Percentiles rank a stretch among this genome's conserved stretches.
phyloP scores from a whole-genome alignment of 1,139 yeast genomes.

The Blastobotrys apis region DNA sequence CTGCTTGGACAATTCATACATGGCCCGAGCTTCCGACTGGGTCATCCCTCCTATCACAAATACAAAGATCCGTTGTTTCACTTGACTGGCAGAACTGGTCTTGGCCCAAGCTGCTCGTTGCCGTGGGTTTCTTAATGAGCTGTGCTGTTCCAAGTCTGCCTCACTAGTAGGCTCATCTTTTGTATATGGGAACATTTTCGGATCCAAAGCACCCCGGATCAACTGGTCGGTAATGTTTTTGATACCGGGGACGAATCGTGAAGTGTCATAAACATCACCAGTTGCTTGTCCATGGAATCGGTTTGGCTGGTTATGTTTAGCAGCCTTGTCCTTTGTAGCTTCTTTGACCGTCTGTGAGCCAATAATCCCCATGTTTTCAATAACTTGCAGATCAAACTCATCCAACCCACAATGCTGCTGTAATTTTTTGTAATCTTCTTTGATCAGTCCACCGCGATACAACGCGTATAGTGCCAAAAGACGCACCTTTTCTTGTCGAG shows the following conservation, averaged over 20 bases:
- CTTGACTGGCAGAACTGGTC: constrained; percentile 44
- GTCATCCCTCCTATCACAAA: constrained; percentile 89
- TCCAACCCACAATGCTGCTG: constrained; percentile 63
- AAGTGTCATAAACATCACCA: constrained; percentile 65
- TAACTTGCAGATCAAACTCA: constrained; percentile 56
- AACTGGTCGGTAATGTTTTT: constrained; percentile 53
- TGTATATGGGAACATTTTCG: constrained; percentile 63
- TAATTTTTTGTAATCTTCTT: constrained; percentile 67
- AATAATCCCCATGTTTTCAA: constrained; percentile 59
- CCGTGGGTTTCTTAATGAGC: constrained; percentile 64
- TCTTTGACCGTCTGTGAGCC: constrained; percentile 64
- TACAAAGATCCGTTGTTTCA: constrained; percentile 68
- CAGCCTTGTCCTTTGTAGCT: constrained; percentile 34
- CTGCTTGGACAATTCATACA: constrained; percentile 62
- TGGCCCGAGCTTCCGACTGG: constrained; percentile 71
- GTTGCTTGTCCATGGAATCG: constrained; percentile 39
- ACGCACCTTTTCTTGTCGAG: constrained; percentile 65
- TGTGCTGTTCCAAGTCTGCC: constrained; percentile 39
- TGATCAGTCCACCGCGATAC: constrained; percentile 79
- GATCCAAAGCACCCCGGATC: constrained; percentile 48
- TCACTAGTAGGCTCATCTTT: constrained; percentile 68
- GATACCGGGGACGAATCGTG: constrained; percentile 71
- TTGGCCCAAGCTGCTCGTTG: constrained; percentile 83
- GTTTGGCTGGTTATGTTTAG: constrained; percentile 23
- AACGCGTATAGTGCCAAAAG: constrained; percentile 73